Base-by-base conservation (phyloP, 768 basidiomycete species). In the Amanita molliuscula region DNA sequence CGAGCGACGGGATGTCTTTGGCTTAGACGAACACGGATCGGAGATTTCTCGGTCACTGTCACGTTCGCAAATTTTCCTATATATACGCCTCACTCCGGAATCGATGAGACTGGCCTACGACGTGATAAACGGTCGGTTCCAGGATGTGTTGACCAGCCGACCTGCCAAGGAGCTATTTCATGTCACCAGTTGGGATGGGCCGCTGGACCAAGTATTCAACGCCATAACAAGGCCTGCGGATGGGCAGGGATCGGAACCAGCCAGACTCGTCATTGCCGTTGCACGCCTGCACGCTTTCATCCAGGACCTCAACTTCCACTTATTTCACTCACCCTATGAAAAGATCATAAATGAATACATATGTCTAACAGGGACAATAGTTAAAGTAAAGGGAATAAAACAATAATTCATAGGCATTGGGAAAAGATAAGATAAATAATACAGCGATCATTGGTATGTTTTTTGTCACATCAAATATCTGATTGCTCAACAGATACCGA, bases 201-300 rank as follows among this genome's bases (percentile, higher is more conserved):
- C 34, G 7, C 16, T 47, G 23, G 35, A 23, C 2, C 13, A 47
- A n/a, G 25, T 38, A 4, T 37, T 37, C 36, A n/a, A 16, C 15
- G 2, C 25, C 15, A 11, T 37, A 3, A 36, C 6, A 4, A 18
- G 1, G n/a, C 20, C 33, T 8, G 23, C 23, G n/a, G 46, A 47
- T 7, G 35, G 23, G 3, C 35, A 47, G 23, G 46, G 37, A n/a
- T 35, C 23, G 11, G 86, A 87, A 61, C 58, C 83, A 20, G 53
- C 73, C 33, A 75, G 74, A 26, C 69, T 98, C 34, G 64, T 78
- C 9, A 55, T 91, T 8, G 90, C 80, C 0, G 73, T 95, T 8
- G 82, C 91, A 5, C 84, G 83, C 54, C 71, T 97, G 20, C 91
- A 96, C 55, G 80, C 88, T 0, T 99, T 94, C 68, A 72, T 93